Percentiles rank a stretch among this genome's conserved stretches.
These are phyloP conservation scores for Globisporangium lucens DNA, from an alignment of 352 stramenopile genomes.

Conservation along the genomic window DNA sequence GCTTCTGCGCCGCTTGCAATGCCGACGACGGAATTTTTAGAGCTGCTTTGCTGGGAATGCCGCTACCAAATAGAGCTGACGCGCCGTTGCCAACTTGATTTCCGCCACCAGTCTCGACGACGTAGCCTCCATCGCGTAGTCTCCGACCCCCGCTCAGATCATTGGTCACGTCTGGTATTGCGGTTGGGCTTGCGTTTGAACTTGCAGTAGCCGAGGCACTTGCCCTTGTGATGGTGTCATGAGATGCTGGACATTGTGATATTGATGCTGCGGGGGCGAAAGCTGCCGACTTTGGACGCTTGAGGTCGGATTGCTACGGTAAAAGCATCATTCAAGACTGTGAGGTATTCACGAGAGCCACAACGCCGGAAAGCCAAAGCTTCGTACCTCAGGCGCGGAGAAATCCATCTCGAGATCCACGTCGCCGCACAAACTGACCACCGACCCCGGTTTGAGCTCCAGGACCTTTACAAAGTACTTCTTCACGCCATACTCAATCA, in stretches of 20 bases:
- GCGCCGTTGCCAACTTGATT: background rate
- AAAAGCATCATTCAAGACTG: background rate
- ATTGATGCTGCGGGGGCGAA: background rate
- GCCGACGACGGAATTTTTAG: background rate
- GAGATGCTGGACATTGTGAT: background rate
- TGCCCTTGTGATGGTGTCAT: background rate
- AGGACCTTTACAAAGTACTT: conserved; percentile 46
- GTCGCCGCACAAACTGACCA: conserved; percentile 56
- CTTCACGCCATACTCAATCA: conserved; percentile 47
- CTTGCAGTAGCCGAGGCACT: background rate
- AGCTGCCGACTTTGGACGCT: background rate
- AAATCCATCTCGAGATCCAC: conserved; percentile 69
- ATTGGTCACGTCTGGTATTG: background rate
- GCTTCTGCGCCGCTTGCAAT: background rate
- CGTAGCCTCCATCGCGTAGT: conserved; percentile 15
- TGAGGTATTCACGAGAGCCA: background rate
- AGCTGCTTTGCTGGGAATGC: background rate
- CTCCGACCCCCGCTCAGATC: conserved; percentile 1
- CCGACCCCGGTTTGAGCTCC: conserved; percentile 43
- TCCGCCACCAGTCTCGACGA: background rate
- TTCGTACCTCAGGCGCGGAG: conserved; percentile 29
- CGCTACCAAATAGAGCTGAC: background rate
- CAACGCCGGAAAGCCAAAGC: background rate
- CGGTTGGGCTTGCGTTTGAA: background rate
- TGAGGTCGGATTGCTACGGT: conserved; percentile 3